Percentiles rank a stretch among this genome's conserved stretches.
phyloP scores from a whole-genome alignment of 768 basidiomycete species.

The Fomitopsis pulvina region DNA sequence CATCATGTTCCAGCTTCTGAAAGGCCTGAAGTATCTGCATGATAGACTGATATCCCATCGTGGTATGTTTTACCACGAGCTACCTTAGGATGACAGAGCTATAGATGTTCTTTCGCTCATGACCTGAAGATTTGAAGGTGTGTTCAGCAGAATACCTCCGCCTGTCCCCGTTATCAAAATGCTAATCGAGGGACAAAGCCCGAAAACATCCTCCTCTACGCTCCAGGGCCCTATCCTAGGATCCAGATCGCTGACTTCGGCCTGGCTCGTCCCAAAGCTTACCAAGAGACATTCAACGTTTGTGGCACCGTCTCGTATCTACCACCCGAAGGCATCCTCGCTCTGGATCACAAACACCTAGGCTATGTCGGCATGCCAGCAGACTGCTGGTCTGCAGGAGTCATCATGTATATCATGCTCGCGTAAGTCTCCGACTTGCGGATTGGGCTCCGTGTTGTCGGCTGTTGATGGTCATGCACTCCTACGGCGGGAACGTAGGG shows the following conservation, averaged over 20 bases:
- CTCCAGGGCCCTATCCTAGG: conserved; percentile 80
- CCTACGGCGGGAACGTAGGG: conserved; percentile 32
- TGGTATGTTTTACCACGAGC: conserved; percentile 37
- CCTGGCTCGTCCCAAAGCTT: conserved; percentile 69
- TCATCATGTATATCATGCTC: conserved; percentile 79
- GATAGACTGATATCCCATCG: conserved; percentile 70
- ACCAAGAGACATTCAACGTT: conserved; percentile 79
- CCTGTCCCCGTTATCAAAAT: not conserved
- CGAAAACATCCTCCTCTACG: conserved; percentile 74
- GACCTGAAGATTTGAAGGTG: conserved; percentile 53
- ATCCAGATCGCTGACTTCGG: conserved; percentile 86
- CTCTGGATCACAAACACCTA: conserved; percentile 66
- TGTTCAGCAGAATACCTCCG: not conserved
- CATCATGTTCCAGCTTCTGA: conserved; percentile 74
- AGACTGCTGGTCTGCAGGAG: conserved; percentile 85
- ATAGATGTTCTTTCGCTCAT: not conserved
- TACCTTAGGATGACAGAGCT: not conserved
- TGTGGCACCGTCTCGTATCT: conserved; percentile 86
- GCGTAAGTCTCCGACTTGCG: conserved; percentile 42
- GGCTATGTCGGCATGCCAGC: conserved; percentile 80
- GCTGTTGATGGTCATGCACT: not conserved
- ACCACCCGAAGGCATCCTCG: conserved; percentile 79
- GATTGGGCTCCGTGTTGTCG: not conserved
- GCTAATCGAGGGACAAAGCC: conserved; percentile 38
- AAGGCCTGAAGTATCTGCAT: conserved; percentile 67